Evolutionary conservation across 148 eudicot species (phyloP).

Genomic region (Arbutus unedo): DNA sequence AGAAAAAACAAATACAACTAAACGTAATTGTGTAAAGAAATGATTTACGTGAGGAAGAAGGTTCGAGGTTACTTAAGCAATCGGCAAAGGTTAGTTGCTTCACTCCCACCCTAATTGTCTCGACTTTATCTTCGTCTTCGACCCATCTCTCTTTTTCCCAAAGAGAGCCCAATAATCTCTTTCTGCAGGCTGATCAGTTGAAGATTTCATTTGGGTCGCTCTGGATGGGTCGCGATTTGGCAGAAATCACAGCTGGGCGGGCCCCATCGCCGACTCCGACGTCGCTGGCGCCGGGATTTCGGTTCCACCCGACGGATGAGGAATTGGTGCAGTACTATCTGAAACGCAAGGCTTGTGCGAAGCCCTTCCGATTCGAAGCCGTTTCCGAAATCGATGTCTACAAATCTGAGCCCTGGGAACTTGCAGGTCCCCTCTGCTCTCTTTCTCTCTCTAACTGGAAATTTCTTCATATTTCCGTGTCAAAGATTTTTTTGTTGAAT

Average conservation of each 20-base stretch:
- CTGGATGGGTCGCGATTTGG: slow-evolving; percentile 5
- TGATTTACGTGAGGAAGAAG: too few species aligned
- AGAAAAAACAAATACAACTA: too few species aligned
- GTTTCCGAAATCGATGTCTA: slow-evolving; percentile 37
- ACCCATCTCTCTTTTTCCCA: not conserved
- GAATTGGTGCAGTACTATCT: slow-evolving; percentile 41
- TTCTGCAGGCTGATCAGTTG: not conserved
- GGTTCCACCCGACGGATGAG: slow-evolving; percentile 44
- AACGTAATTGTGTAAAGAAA: too few species aligned
- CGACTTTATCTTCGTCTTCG: not conserved
- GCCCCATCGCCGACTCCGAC: slow-evolving; percentile 20
- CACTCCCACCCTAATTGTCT: slow-evolving; percentile 10
- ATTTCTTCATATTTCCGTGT: not conserved
- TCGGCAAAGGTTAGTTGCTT: slow-evolving; percentile 15
- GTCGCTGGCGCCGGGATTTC: slow-evolving; percentile 40
- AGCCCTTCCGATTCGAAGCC: slow-evolving; percentile 40
- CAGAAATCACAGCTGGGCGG: not conserved
- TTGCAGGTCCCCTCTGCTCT: slow-evolving; percentile 23
- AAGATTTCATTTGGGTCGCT: not conserved
- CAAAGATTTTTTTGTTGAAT: not conserved
- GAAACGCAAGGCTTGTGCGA: slow-evolving; percentile 33
- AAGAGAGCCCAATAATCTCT: slow-evolving; percentile 3
- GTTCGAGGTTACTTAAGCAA: slow-evolving; percentile 19
- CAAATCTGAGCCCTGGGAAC: slow-evolving; percentile 43
- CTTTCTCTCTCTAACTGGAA: not conserved